Evolutionary conservation across 345 rosid genomes (phyloP).

Genomic region (Lepidium aucheri): DNA sequence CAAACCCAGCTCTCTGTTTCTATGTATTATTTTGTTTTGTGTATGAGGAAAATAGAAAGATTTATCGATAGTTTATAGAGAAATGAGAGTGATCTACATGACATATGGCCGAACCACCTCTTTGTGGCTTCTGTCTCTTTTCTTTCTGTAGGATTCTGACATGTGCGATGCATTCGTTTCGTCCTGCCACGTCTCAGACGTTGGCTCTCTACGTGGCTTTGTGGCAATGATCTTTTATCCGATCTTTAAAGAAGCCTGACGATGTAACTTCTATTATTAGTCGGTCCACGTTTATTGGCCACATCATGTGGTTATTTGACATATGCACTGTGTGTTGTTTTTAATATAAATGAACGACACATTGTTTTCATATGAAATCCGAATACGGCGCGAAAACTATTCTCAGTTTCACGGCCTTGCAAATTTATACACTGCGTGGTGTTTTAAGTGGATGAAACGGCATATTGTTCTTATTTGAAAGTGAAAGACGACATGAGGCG

Average conservation of each 20-base stretch:
- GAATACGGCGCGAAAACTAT: background rate
- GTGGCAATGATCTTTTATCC: slow-evolving; percentile 8
- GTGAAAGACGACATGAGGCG: background rate
- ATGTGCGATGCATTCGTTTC: slow-evolving; percentile 21
- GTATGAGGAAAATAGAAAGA: background rate
- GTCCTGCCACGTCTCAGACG: slow-evolving; percentile 28
- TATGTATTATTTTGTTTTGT: background rate
- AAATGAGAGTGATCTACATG: background rate
- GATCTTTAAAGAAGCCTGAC: background rate
- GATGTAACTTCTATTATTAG: background rate
- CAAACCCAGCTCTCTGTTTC: background rate
- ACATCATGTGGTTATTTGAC: background rate
- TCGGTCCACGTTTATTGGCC: background rate
- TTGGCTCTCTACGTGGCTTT: slow-evolving; percentile 32
- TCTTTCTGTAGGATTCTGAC: slow-evolving; percentile 8
- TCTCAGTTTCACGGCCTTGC: background rate
- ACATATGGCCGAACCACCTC: slow-evolving; percentile 23
- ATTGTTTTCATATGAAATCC: background rate
- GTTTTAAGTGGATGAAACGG: background rate
- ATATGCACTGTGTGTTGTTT: slow-evolving; percentile 1
- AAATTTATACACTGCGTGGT: background rate
- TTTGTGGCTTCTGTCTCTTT: slow-evolving; percentile 28
- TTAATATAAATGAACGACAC: background rate
- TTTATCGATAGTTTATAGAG: background rate
- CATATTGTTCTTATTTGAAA: background rate